Evolutionary conservation across 257 asterid genomes (phyloP).

Genomic region (Solanum paucissectum): DNA sequence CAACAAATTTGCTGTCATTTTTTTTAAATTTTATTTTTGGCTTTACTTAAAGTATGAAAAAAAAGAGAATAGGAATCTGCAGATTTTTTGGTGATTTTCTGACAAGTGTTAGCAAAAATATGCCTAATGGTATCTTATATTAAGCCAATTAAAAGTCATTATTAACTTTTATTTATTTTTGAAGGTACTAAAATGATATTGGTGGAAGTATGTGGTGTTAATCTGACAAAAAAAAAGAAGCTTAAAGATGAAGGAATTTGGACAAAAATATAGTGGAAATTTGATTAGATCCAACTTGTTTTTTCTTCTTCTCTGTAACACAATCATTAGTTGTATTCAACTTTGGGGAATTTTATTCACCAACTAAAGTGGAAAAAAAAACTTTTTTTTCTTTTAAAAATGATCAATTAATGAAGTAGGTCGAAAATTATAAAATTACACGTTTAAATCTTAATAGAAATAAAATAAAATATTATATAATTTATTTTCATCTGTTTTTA

Average conservation of each 20-base stretch:
- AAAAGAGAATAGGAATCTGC: conserved; percentile 18
- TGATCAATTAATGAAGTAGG: accelerated
- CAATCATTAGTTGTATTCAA: conserved; percentile 7
- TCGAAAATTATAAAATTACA: background rate
- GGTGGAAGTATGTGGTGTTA: conserved; percentile 25
- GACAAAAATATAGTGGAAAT: conserved; percentile 42
- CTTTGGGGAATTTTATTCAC: background rate
- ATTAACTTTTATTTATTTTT: background rate
- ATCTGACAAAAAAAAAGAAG: conserved; percentile 4
- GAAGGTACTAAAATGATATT: background rate
- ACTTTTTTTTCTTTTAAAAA: background rate
- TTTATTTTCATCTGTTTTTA: no score
- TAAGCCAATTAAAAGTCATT: background rate
- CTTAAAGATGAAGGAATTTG: conserved; percentile 14
- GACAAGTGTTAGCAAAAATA: conserved; percentile 13
- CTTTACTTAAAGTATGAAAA: conserved; percentile 8
- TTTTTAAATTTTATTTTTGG: background rate
- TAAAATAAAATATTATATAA: no score
- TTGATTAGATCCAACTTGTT: conserved; percentile 30
- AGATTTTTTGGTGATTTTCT: conserved; percentile 27
- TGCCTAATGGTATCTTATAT: background rate
- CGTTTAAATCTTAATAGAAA: background rate
- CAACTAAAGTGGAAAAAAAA: background rate
- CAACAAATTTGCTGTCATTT: conserved; percentile 8
- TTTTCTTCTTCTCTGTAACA: conserved; percentile 1